Conservation (phyloP, 345 rosid genomes). For the Salix arbutifolia region DNA sequence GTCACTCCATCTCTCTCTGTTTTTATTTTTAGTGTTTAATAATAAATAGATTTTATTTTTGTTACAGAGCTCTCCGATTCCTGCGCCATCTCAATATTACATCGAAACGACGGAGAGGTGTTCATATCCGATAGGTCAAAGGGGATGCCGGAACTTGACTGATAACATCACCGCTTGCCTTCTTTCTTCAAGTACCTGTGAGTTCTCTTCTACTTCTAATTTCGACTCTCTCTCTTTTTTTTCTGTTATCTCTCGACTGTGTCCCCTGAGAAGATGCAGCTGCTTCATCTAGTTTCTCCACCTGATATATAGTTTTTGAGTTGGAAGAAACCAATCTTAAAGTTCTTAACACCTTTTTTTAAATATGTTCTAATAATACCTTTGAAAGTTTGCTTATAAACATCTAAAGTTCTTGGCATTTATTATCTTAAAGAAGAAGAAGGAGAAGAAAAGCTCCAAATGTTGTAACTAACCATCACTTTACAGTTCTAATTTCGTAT, state of each 20-base stretch:
- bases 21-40: no score
- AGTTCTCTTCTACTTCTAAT: not conserved
- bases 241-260: not conserved
- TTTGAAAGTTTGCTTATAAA: no score
- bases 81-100: not conserved
- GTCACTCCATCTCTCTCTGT: not conserved
- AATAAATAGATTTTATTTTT: not conserved
- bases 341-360: no score
- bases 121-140: not conserved
- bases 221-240: not conserved
- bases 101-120: conserved; percentile 12
- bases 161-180: conserved; percentile 8
- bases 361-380: not conserved
- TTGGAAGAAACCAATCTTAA: not conserved
- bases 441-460: no score
- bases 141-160: not conserved
- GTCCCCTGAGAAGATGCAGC: not conserved
- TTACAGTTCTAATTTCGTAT: not conserved
- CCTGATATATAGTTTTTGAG: not conserved
- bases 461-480: not conserved
- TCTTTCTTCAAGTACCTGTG: not conserved
- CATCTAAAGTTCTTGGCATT: no score
- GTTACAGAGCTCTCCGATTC: conserved; percentile 12
- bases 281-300: not conserved
- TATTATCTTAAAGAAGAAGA: no score